Base-by-base conservation (phyloP, 805 yeast species). In the Nakazawaea wickerhamii region DNA sequence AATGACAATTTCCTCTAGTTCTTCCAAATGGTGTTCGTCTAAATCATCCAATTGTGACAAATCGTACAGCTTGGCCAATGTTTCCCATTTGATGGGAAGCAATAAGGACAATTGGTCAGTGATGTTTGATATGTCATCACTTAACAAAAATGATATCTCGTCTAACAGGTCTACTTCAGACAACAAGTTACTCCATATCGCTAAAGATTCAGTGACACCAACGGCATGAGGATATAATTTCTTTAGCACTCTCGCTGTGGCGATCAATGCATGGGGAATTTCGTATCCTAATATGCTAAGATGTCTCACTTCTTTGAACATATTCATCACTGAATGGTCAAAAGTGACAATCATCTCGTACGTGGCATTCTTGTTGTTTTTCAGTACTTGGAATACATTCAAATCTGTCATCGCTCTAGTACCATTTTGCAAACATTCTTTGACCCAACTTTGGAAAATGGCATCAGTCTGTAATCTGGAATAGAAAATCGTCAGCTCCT, bases 211-310 rank as follows among this genome's bases (percentile, higher is more conserved):
- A 4, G 60, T 55, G 6, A 87, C 47, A 8, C 71, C 63, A 4
- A 70, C 60, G 0, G 84, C 81, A 48, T 71, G 70, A 0, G 90
- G 87, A 39, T 78, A 71, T 0, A 83, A 52, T 23, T 67, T 61
- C 43, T 73, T 66, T 2, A 80, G 65, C 23, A 67, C 71, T 34
- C 75, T 67, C 1, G 86, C 67, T 21, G 65, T 68, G 2, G 71
- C 52, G 11, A 64, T 48, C 2, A 84, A 46, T 4, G 67, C 51
- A 20, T 73, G 72, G 0, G 95, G 91, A 0, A 87, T 59, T 7
- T 71, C 73, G 52, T 69, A 75, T 0, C 75, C 79, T 47, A 79
- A 57, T 47, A 68, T 60, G 5, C 64, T 55, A 23, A 84, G 54
- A 37, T 71, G 70, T 31, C 75, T 58, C 1, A 77, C 73, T 51